These are phyloP conservation scores for Fusarium siculi DNA, from an alignment of 2,329 filamentous ascomycete species.

Conservation along the genomic window DNA sequence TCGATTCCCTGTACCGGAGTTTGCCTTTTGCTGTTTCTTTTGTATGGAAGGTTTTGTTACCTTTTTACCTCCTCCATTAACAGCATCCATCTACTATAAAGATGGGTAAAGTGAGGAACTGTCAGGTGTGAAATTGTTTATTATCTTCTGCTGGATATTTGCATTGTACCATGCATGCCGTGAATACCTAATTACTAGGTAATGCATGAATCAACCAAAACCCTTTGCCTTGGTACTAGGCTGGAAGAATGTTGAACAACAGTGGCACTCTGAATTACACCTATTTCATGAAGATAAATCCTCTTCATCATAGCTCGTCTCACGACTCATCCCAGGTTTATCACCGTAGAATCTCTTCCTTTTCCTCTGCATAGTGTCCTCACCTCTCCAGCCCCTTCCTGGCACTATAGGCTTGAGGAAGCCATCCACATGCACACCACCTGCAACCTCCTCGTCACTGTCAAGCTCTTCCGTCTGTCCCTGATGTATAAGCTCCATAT, in stretches of 20 bases:
- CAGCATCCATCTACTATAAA: background rate
- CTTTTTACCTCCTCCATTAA: background rate
- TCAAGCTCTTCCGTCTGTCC: slow-evolving; percentile 50
- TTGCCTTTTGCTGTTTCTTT: background rate
- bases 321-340: slow-evolving; percentile 15
- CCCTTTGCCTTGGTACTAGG: background rate
- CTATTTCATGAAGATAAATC: slow-evolving; percentile 11
- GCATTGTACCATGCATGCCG: background rate
- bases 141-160: background rate
- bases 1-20: too few species aligned
- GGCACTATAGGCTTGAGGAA: slow-evolving; percentile 68
- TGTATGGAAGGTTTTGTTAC: background rate
- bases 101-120: background rate
- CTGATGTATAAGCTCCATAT: slow-evolving; percentile 54
- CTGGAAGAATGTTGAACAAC: background rate
- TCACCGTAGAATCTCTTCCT: slow-evolving; percentile 44
- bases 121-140: background rate
- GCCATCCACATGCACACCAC: slow-evolving; percentile 75
- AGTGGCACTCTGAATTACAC: background rate
- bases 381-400: slow-evolving; percentile 59
- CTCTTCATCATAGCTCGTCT: slow-evolving; percentile 23
- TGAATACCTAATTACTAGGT: too few species aligned
- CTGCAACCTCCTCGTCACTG: slow-evolving; percentile 65
- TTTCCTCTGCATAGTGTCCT: slow-evolving; percentile 46
- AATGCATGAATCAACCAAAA: background rate